Conservation (phyloP, 148 eudicot species). For the Vaccinium myrtillus region DNA sequence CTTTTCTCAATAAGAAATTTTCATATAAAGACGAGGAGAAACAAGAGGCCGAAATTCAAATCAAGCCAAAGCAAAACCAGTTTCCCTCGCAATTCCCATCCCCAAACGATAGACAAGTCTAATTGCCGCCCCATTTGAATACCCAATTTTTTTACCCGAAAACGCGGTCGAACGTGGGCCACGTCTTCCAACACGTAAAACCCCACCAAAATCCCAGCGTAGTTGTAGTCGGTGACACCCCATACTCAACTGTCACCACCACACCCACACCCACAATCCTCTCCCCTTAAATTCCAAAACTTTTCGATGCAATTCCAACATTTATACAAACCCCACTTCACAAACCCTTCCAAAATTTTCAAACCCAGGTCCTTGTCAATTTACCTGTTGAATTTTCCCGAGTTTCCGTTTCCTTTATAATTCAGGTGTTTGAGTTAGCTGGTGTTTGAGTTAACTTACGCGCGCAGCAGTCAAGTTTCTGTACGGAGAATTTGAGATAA, state of each 20-base stretch:
- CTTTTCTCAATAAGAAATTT: too few relatives aligned
- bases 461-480: not conserved
- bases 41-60: not conserved
- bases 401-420: too few relatives aligned
- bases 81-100: not conserved
- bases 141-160: not conserved
- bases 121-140: not conserved
- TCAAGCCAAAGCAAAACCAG: not conserved
- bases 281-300: not conserved
- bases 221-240: not conserved
- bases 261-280: not conserved
- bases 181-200: not conserved
- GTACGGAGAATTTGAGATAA: not conserved
- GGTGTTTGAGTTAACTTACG: not conserved
- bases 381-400: not conserved
- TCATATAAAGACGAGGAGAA: not conserved
- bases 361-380: not conserved
- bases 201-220: not conserved
- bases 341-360: not conserved
- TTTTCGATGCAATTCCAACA: not conserved
- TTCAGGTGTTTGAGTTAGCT: not conserved
- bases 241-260: not conserved
- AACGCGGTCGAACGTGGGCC: slow-evolving; percentile 1
- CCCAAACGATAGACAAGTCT: not conserved
- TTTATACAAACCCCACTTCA: not conserved